These are phyloP conservation scores for Podaxis rugospora DNA, from an alignment of 768 basidiomycete species.

Conservation along the genomic window DNA sequence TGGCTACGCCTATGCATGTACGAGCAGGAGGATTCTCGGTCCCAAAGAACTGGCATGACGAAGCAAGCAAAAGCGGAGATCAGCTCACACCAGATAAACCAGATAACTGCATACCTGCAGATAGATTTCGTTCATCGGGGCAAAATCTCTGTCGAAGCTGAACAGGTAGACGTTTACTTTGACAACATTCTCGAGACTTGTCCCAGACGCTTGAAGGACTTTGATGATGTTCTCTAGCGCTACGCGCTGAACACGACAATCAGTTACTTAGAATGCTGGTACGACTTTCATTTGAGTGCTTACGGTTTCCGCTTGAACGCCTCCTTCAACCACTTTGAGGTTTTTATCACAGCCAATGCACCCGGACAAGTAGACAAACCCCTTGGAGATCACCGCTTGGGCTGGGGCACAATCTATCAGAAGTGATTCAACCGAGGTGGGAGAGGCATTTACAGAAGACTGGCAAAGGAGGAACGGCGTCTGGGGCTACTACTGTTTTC, in stretches of 20 bases:
- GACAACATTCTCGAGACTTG: slow-evolving; percentile 35
- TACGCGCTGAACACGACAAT: slow-evolving; percentile 21
- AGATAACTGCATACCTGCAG: slow-evolving; percentile 20
- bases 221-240: slow-evolving; percentile 35
- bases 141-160: slow-evolving; percentile 32
- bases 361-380: slow-evolving; percentile 14
- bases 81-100: neutral
- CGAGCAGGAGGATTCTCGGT: slow-evolving; percentile 44
- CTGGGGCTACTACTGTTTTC: slow-evolving; percentile 24
- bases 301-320: slow-evolving; percentile 14
- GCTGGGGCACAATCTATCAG: slow-evolving; percentile 17
- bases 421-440: neutral
- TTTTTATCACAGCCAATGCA: slow-evolving; percentile 14
- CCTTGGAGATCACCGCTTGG: slow-evolving; percentile 33
- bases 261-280: neutral
- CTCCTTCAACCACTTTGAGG: slow-evolving; percentile 13
- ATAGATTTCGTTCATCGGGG: slow-evolving; percentile 36
- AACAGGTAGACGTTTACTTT: slow-evolving; percentile 39
- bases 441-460: slow-evolving; percentile 26
- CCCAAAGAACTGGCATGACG: slow-evolving; percentile 39
- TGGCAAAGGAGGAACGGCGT: slow-evolving; percentile 31
- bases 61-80: neutral
- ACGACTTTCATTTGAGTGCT: neutral
- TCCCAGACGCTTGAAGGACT: slow-evolving; percentile 37
- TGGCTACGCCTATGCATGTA: slow-evolving; percentile 53